Evolutionary conservation across 164 flowering plant genomes (phyloP).

Genomic region (Saururus chinensis): DNA sequence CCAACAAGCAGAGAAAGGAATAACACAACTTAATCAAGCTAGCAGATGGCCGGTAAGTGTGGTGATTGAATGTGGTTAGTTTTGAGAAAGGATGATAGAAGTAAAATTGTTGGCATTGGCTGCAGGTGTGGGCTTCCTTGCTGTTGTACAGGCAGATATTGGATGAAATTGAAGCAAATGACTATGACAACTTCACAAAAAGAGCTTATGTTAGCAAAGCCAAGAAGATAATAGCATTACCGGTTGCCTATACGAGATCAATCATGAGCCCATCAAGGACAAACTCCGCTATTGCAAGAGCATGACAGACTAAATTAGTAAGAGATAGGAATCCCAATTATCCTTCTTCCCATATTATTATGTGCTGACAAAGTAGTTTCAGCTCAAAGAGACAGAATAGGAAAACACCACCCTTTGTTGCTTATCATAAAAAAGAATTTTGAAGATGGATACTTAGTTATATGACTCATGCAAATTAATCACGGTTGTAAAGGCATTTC

Average conservation of each 20-base stretch:
- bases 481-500: no score
- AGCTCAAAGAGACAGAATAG: background rate
- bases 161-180: constrained; percentile 81
- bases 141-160: constrained; percentile 62
- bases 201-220: constrained; percentile 79
- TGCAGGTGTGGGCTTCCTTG: constrained; percentile 75
- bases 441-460: no score
- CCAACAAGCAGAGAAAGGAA: constrained; percentile 64
- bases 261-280: constrained; percentile 27
- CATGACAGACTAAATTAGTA: no score
- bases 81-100: background rate
- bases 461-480: no score
- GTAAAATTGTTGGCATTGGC: background rate
- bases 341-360: background rate
- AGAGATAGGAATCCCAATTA: background rate
- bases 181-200: constrained; percentile 72
- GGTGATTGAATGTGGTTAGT: background rate
- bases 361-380: background rate
- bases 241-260: constrained; percentile 54
- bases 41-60: constrained; percentile 84
- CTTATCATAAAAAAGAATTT: no score
- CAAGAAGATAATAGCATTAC: constrained; percentile 53
- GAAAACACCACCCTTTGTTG: no score
- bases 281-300: constrained; percentile 13
- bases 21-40: constrained; percentile 54